Evolutionary conservation across 768 basidiomycete species (phyloP).

Genomic region (Melanogaster broomeanus): DNA sequence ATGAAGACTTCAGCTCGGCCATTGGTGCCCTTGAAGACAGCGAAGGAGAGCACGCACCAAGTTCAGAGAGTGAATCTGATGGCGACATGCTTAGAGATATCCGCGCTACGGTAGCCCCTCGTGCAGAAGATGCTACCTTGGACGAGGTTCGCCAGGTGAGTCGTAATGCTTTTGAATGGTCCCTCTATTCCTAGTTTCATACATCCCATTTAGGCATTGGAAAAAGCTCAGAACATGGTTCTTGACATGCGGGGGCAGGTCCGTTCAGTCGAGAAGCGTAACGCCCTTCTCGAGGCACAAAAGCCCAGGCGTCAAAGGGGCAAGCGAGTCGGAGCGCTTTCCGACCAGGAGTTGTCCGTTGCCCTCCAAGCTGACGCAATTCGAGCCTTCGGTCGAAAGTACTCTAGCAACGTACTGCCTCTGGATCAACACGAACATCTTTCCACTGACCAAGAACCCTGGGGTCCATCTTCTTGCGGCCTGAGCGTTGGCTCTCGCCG

Average conservation of each 20-base stretch:
- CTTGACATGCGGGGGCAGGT: not conserved
- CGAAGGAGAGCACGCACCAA: too few species aligned
- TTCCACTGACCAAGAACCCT: not conserved
- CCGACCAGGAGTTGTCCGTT: too few species aligned
- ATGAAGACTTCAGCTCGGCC: too few species aligned
- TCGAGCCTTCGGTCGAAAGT: not conserved
- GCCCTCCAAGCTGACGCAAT: not conserved
- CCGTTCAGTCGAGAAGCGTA: not conserved
- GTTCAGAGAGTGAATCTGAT: not conserved
- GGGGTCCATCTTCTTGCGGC: not conserved
- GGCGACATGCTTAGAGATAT: not conserved
- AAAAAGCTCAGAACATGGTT: not conserved
- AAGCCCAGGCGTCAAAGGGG: too few species aligned
- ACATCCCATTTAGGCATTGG: not conserved
- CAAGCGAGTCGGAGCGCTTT: too few species aligned
- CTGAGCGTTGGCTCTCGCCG: not conserved
- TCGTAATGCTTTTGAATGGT: too few species aligned
- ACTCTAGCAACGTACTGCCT: not conserved
- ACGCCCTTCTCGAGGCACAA: too few species aligned
- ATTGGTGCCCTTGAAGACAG: too few species aligned
- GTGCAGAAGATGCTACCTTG: not conserved
- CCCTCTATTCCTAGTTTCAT: not conserved
- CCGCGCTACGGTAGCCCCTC: not conserved
- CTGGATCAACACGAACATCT: not conserved
- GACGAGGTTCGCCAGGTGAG: not conserved